A percentile compares a stretch with the other conserved stretches of the same genome.
Conservation (phyloP, 352 stramenopile genomes). For the Blastocystis sp. region DNA sequence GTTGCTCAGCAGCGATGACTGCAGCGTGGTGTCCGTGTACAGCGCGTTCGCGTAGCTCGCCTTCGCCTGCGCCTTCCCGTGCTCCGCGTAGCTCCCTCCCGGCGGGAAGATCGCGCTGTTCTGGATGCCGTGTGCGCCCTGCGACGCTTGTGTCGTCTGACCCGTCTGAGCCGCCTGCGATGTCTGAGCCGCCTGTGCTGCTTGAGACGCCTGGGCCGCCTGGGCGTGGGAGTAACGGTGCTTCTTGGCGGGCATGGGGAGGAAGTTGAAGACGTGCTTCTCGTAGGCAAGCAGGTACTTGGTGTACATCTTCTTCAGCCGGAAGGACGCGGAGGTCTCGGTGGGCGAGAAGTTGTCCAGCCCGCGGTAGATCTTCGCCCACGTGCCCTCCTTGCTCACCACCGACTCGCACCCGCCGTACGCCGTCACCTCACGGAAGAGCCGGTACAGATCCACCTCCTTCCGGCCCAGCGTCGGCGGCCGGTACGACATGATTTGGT, state of each 20-base stretch:
- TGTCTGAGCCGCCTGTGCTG: neutral
- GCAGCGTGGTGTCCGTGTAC: neutral
- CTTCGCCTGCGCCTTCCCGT: neutral
- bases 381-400: conserved; percentile 65
- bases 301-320: conserved; percentile 69
- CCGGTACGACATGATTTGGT: conserved; percentile 66
- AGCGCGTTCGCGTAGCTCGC: neutral
- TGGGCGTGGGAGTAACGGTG: neutral
- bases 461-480: conserved; percentile 58
- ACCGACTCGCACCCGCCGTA: conserved; percentile 67
- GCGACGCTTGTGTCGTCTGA: neutral
- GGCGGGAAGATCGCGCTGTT: conserved; percentile 65
- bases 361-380: conserved; percentile 66
- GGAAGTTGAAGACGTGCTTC: conserved; percentile 68
- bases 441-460: conserved; percentile 66
- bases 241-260: conserved; percentile 58
- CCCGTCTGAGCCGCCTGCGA: neutral
- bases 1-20: neutral
- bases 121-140: conserved; percentile 18
- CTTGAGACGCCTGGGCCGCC: neutral
- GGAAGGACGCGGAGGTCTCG: conserved; percentile 62
- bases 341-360: conserved; percentile 67
- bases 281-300: conserved; percentile 69
- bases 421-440: conserved; percentile 66
- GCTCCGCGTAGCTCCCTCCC: neutral